Evolutionary conservation across 78 protist species (phyloP), one percentile per base, ranked within the genome.

Genomic region (Dictyostelium brefeldianum): DNA sequence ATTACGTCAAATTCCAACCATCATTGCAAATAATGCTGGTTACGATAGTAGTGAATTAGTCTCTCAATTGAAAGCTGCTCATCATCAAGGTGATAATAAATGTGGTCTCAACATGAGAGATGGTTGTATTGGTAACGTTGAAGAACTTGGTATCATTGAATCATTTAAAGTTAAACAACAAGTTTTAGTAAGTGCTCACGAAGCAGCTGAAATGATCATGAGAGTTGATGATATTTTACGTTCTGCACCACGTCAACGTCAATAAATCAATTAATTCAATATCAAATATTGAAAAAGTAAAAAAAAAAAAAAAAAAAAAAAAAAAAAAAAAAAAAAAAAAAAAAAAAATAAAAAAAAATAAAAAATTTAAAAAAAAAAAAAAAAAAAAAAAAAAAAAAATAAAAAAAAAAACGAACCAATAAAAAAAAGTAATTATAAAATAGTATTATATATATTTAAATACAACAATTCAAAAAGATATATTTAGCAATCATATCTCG

Each of bases 161-260:
- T 59, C 98, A 17, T 95, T 95, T 95, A 96, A 92, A 74, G 98
- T 96, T 17, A 98, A 98, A 97, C 74, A 20, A n/a, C 97, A 96
- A 84, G 97, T 97, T 25, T 77, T 99, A 12, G 62, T 96, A 27
- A 95, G 98, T 20, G 99, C 99, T 9, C 69, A 97, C 20, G 99
- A 99, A 95, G 99, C 99, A n/a, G 99, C 99, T 20, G 99, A 99
- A 82, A 98, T 99, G 99, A 98, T 99, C 46, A 96, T 99, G 70
- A 96, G 99, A 47, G 99, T 98, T 15, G 99, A 99, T 78, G 95
- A 97, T 67, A 94, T 99, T 56, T 48, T 99, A 50, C 71, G 96
- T 27, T 81, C 98, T 50, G 99, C 99, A 1, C 99, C 99, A n/a
- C 75, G 99, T 73, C 53, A 43, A 82, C 77, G 56, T 22, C 70